A percentile compares a stretch with the other conserved stretches of the same genome.
Conservation (phyloP, 257 asterid species). For the Verbascum thapsus region DNA sequence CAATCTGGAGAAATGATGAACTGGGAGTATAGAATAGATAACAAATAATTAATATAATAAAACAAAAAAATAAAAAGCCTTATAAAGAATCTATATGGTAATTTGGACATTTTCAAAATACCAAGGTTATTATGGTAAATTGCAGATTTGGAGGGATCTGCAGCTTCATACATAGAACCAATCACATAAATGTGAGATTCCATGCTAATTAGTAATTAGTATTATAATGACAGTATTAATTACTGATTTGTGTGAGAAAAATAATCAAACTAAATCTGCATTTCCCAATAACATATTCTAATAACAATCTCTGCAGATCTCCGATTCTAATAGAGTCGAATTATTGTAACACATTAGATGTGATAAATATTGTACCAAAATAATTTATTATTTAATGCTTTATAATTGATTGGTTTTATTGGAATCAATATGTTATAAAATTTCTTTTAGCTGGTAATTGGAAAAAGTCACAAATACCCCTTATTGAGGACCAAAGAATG, state of each 20-base stretch:
- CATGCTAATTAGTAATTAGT: constrained; percentile 27
- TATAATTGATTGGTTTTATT: too few relatives aligned
- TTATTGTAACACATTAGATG: too few relatives aligned
- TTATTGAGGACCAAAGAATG: neutral
- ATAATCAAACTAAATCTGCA: constrained; percentile 31
- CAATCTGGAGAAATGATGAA: too few relatives aligned
- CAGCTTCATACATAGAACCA: constrained; percentile 32
- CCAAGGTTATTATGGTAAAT: constrained; percentile 26
- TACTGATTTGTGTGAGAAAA: constrained; percentile 23
- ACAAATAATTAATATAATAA: too few relatives aligned
- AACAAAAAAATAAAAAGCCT: too few relatives aligned
- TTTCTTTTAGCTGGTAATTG: constrained; percentile 9
- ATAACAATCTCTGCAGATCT: constrained; percentile 36
- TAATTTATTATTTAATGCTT: too few relatives aligned
- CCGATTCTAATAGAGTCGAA: too few relatives aligned
- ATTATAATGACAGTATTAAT: constrained; percentile 27
- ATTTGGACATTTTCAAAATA: too few relatives aligned
- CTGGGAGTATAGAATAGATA: too few relatives aligned
- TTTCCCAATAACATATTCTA: constrained; percentile 15
- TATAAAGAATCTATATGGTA: too few relatives aligned
- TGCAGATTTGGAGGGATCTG: constrained; percentile 21
- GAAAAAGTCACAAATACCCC: constrained; percentile 34
- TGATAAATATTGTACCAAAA: too few relatives aligned
- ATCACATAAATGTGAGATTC: constrained; percentile 40
- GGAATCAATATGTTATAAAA: too few relatives aligned